Conservation (phyloP, 1,284 basidiomycete species). For the Ceratobasidium sp. region DNA sequence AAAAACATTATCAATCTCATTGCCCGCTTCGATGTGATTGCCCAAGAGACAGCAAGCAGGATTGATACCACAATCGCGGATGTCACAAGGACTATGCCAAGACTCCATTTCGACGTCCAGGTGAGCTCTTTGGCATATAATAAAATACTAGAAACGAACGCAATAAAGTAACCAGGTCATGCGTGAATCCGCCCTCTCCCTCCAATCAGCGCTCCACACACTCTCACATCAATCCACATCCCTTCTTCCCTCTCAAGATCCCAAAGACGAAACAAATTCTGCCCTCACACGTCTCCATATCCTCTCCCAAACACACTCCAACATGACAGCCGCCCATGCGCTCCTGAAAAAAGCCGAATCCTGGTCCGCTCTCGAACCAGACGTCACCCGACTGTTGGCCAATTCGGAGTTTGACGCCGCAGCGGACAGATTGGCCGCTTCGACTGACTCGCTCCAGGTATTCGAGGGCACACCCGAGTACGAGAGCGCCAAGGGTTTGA, state of each 20-base stretch:
- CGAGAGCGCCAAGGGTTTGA: slow-evolving; percentile 79
- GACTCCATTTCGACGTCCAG: slow-evolving; percentile 90
- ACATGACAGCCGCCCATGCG: slow-evolving; percentile 86
- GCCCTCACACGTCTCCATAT: slow-evolving; percentile 77
- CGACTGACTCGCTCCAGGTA: slow-evolving; percentile 83
- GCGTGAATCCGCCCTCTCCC: slow-evolving; percentile 82
- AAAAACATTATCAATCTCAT: slow-evolving; percentile 75
- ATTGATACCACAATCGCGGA: slow-evolving; percentile 90
- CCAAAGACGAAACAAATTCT: slow-evolving; percentile 59
- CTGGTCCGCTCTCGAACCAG: slow-evolving; percentile 92
- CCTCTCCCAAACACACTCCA: slow-evolving; percentile 80
- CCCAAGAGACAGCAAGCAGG: slow-evolving; percentile 82
- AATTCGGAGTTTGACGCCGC: slow-evolving; percentile 79
- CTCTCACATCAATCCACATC: slow-evolving; percentile 57
- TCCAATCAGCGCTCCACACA: slow-evolving; percentile 68
- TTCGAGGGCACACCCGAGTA: slow-evolving; percentile 91
- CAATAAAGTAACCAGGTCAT: slow-evolving; percentile 58
- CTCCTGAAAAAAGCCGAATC: slow-evolving; percentile 90
- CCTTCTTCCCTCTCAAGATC: slow-evolving; percentile 49
- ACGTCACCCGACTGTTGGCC: slow-evolving; percentile 82
- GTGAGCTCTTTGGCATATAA: slow-evolving; percentile 47
- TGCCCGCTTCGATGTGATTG: slow-evolving; percentile 78
- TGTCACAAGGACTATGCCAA: slow-evolving; percentile 84
- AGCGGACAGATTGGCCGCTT: slow-evolving; percentile 86
- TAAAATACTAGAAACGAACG: neutral